A percentile compares a stretch with the other conserved stretches of the same genome.
These are phyloP conservation scores for Spiraea crenata DNA, from an alignment of 331 rosid genomes.

Conservation along the genomic window DNA sequence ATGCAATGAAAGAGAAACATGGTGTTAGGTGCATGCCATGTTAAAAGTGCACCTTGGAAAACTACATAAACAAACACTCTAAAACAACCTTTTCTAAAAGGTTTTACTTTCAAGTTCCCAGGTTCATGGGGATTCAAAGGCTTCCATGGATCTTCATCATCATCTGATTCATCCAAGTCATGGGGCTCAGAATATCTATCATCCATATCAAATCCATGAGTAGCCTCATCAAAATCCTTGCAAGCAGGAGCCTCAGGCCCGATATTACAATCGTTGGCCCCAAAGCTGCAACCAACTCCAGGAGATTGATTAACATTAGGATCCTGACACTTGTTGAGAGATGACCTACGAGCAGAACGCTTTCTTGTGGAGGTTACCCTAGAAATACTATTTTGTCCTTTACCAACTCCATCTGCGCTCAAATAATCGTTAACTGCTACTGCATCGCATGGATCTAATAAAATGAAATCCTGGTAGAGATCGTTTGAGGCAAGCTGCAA, in stretches of 20 bases:
- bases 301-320: conserved; percentile 48
- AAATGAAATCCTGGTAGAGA: conserved; percentile 70
- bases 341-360: conserved; percentile 48
- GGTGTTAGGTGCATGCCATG: conserved; percentile 1
- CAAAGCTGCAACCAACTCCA: conserved; percentile 28
- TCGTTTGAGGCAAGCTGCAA: conserved; percentile 83
- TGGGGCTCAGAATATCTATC: conserved; percentile 50
- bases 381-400: conserved; percentile 41
- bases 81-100: conserved; percentile 75
- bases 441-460: conserved; percentile 80
- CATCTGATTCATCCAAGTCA: conserved; percentile 55
- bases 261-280: conserved; percentile 35
- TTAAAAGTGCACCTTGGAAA: conserved; percentile 7
- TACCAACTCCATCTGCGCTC: conserved; percentile 39
- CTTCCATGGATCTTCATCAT: conserved; percentile 79
- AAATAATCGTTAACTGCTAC: conserved; percentile 63
- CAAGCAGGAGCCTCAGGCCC: conserved; percentile 44
- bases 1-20: conserved; percentile 10
- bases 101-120: conserved; percentile 79
- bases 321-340: conserved; percentile 49
- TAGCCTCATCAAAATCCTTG: conserved; percentile 34
- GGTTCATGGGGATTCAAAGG: conserved; percentile 93
- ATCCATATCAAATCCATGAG: conserved; percentile 47
- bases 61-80: conserved; percentile 18
- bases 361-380: conserved; percentile 49